Percentiles rank a stretch among this genome's conserved stretches.
Evolutionary conservation across 371 early-diverging fungal genomes (phyloP).

Genomic region (Lichtheimia ornata): DNA sequence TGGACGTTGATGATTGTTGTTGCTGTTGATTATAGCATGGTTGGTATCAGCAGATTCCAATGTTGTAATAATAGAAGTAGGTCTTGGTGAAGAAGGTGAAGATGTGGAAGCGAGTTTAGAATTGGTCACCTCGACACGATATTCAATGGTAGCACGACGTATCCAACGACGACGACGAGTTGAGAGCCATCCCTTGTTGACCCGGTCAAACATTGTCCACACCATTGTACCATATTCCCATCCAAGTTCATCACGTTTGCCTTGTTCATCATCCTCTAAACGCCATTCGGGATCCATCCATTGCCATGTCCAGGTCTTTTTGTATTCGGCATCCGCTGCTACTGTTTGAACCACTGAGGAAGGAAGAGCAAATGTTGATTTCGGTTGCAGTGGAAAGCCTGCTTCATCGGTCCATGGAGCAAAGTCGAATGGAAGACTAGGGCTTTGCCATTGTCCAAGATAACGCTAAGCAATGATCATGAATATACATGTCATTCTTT

Average conservation of each 20-base stretch:
- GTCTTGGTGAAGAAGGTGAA: background rate
- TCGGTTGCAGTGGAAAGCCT: constrained; percentile 6
- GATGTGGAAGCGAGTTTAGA: background rate
- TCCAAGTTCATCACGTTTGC: constrained; percentile 15
- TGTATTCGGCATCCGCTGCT: background rate
- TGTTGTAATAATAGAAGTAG: background rate
- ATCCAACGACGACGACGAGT: constrained; percentile 24
- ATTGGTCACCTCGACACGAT: constrained; percentile 5
- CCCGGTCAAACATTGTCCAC: constrained; percentile 19
- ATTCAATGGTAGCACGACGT: constrained; percentile 16
- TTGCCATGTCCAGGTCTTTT: constrained; percentile 15
- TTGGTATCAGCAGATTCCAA: background rate
- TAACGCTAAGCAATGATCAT: constrained; percentile 7
- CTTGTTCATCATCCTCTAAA: constrained; percentile 8
- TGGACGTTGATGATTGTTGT: too few relatives aligned
- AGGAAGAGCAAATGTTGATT: constrained; percentile 14
- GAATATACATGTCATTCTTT: background rate
- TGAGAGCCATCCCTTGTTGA: constrained; percentile 18
- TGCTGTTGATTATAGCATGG: too few relatives aligned
- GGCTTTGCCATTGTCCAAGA: constrained; percentile 19
- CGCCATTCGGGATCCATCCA: constrained; percentile 23
- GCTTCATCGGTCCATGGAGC: constrained; percentile 21
- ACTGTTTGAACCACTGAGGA: constrained; percentile 3
- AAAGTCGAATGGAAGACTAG: constrained; percentile 9
- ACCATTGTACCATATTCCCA: constrained; percentile 22